Evolutionary conservation across 345 rosid genomes (phyloP).

Genomic region (Melastoma malabathricum): DNA sequence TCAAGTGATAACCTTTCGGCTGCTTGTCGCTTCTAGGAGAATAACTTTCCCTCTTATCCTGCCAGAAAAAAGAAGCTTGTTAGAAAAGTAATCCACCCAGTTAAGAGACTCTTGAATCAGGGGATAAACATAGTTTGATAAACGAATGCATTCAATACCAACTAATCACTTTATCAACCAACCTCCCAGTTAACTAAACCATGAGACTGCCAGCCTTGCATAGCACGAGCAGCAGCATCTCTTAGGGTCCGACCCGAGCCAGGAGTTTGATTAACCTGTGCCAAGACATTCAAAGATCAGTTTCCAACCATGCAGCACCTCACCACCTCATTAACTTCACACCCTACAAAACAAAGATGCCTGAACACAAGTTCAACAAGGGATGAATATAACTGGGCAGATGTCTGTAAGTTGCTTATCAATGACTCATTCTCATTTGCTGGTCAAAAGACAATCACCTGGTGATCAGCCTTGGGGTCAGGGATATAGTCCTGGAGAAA

Average conservation of each 20-base stretch:
- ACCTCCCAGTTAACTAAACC: slow-evolving; percentile 51
- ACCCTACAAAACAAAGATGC: too few species aligned
- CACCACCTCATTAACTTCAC: too few species aligned
- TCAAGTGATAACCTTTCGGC: slow-evolving; percentile 24
- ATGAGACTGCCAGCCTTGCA: slow-evolving; percentile 66
- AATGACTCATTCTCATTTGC: too few species aligned
- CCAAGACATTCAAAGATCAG: slow-evolving; percentile 20
- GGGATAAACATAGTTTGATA: not conserved
- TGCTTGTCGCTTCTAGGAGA: slow-evolving; percentile 37
- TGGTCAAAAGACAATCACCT: slow-evolving; percentile 19
- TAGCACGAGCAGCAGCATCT: slow-evolving; percentile 71
- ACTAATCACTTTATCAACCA: slow-evolving; percentile 30
- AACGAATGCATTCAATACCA: too few species aligned
- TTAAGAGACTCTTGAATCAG: not conserved
- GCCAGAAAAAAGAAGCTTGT: slow-evolving; percentile 1
- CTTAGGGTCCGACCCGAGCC: slow-evolving; percentile 52
- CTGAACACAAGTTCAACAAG: too few species aligned
- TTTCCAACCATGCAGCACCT: too few species aligned
- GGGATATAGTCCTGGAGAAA: slow-evolving; percentile 20
- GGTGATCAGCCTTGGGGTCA: slow-evolving; percentile 33
- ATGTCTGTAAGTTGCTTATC: too few species aligned
- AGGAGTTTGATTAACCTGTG: slow-evolving; percentile 16
- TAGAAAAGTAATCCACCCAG: not conserved
- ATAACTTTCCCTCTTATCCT: slow-evolving; percentile 39
- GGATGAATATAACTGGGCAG: too few species aligned